A percentile compares a stretch with the other conserved stretches of the same genome.
Conservation (phyloP, 164 flowering plant species). For the Macadamia tetraphylla region DNA sequence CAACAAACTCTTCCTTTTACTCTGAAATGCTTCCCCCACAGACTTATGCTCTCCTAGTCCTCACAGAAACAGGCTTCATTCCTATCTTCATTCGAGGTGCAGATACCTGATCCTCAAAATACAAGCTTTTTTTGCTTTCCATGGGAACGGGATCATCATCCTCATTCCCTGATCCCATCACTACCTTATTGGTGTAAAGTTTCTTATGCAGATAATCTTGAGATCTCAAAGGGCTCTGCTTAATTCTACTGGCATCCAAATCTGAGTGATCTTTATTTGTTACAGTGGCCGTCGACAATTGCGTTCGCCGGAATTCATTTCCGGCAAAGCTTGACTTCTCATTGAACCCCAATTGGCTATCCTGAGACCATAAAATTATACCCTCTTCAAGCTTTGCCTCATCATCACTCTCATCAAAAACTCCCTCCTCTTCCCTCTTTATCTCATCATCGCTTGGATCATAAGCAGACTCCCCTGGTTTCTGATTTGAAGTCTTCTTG, state of each 20-base stretch:
- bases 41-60: constrained; percentile 42
- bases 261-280: constrained; percentile 1
- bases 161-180: constrained; percentile 1
- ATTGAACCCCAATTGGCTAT: background rate
- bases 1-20: background rate
- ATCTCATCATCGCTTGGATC: constrained; percentile 25
- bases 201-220: constrained; percentile 1
- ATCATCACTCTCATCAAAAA: constrained; percentile 34
- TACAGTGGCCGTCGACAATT: background rate
- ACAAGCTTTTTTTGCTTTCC: background rate
- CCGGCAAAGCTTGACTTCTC: constrained; percentile 5
- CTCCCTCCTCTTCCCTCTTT: constrained; percentile 21
- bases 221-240: background rate
- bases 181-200: background rate
- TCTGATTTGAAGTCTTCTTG: constrained; percentile 12
- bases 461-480: constrained; percentile 22
- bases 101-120: background rate
- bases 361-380: constrained; percentile 1
- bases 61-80: constrained; percentile 48
- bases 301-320: background rate
- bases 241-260: background rate
- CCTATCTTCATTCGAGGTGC: constrained; percentile 15
- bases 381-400: constrained; percentile 15
- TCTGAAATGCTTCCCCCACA: constrained; percentile 12
- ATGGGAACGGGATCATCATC: background rate